These are phyloP conservation scores for Fusarium irregulare DNA, from an alignment of 2,329 filamentous ascomycete species.

Conservation along the genomic window DNA sequence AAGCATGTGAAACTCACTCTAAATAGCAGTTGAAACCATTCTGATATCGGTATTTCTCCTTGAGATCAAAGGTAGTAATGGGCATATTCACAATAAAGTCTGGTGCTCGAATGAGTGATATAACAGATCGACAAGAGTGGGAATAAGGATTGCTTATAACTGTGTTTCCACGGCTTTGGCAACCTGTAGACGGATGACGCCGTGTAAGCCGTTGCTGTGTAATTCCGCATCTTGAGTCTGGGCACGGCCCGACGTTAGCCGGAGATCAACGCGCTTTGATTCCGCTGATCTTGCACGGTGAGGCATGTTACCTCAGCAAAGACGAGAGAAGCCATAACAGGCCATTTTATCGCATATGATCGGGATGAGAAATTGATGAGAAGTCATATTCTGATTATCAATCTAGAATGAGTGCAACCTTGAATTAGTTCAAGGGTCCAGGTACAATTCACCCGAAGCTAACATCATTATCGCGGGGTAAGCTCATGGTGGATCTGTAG, in stretches of 20 bases:
- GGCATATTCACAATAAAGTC: slow-evolving; percentile 56
- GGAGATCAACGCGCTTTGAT: slow-evolving; percentile 33
- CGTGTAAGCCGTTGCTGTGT: slow-evolving; percentile 37
- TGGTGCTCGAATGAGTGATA: slow-evolving; percentile 1
- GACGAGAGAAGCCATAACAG: neutral
- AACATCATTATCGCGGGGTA: slow-evolving; percentile 18
- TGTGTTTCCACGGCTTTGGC: slow-evolving; percentile 23
- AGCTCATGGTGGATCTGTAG: slow-evolving; percentile 7
- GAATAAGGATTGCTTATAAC: slow-evolving; percentile 40
- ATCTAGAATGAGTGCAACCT: neutral
- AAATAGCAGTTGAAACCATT: slow-evolving; percentile 83
- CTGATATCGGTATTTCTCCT: slow-evolving; percentile 77
- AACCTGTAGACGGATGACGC: slow-evolving; percentile 33
- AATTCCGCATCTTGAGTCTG: slow-evolving; percentile 43
- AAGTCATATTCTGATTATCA: neutral
- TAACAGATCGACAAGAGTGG: neutral
- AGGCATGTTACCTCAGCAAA: slow-evolving; percentile 5
- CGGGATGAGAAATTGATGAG: slow-evolving; percentile 1
- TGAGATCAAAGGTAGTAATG: slow-evolving; percentile 59
- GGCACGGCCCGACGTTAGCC: slow-evolving; percentile 48
- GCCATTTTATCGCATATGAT: slow-evolving; percentile 20
- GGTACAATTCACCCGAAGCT: slow-evolving; percentile 9
- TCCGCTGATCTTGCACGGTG: slow-evolving; percentile 33
- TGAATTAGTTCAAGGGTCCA: slow-evolving; percentile 4
- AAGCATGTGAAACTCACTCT: slow-evolving; percentile 66